Base-by-base conservation (phyloP, 192 early-diverging fungal genomes). In the Coemansia sp. region DNA sequence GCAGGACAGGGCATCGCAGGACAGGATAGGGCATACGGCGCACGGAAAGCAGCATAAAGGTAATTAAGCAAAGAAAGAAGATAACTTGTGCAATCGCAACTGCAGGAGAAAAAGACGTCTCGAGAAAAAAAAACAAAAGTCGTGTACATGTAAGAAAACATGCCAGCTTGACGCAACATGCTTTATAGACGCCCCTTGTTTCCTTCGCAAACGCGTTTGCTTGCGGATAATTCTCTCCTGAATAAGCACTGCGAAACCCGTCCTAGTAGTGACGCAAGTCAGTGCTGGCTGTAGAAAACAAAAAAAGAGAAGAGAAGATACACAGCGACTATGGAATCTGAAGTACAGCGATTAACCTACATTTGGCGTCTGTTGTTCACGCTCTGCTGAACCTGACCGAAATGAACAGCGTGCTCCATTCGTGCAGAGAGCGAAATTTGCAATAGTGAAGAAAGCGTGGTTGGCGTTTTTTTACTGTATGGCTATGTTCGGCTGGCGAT, bases 331-430 rank as follows among this genome's bases (percentile, higher is more conserved):
- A 45, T 45, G 56, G n/a, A 58, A 40, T 33, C 56, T 40, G 17
- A 22, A 36, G 5, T 8, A 16, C 8, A 29, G 17, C 4, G 48
- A 55, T 63, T 57, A 63, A 75, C 77, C 56, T 83, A 83, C 55
- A 84, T 83, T 67, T 84, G 80, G 36, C 82, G 77, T 50, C 82
- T 71, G 52, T 76, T 80, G 65, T 40, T 67, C 55, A 76, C 70
- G 64, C 77, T 75, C 73, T 84, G 85, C 66, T 72, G 69, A 59
- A 71, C 72, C 60, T 71, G 63, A 32, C 77, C 69, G 61, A 71
- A 69, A 59, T 75, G 61, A 68, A 70, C 63, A 33, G 72, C 48
- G 66, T 76, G 61, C 65, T 83, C 72, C 70, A 77, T 83, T 50
- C 42, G 61, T 55, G 61, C 18, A 48, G 32, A 68, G 63, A 42